A percentile compares a stretch with the other conserved stretches of the same genome.
Evolutionary conservation across 208 protist species (phyloP).

Genomic region (Phytomonas sp.): DNA sequence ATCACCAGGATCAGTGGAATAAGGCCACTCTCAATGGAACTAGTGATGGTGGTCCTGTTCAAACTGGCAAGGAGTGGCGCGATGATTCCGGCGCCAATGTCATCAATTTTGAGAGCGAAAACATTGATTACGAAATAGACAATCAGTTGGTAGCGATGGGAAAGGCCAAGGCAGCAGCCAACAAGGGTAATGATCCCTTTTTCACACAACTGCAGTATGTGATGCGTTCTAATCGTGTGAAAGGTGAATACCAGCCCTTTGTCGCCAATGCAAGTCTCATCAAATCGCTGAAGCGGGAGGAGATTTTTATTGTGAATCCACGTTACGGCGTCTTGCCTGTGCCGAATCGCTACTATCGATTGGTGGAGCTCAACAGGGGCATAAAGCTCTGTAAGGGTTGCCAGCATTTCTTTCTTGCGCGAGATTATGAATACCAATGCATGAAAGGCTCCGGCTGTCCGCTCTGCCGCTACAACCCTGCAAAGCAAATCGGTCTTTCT

Average conservation of each 20-base stretch:
- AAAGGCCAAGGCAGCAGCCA: constrained; percentile 42
- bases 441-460: constrained; percentile 87
- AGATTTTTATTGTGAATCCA: constrained; percentile 81
- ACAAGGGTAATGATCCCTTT: constrained; percentile 80
- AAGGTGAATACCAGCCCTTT: constrained; percentile 78
- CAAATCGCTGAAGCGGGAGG: constrained; percentile 72
- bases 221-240: constrained; percentile 49
- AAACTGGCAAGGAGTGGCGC: constrained; percentile 35
- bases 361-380: constrained; percentile 66
- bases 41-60: constrained; percentile 8
- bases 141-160: constrained; percentile 78
- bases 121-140: constrained; percentile 84
- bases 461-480: constrained; percentile 77
- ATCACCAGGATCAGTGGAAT: neutral
- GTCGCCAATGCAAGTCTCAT: constrained; percentile 72
- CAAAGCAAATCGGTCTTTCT: constrained; percentile 36
- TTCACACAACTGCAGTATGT: constrained; percentile 83
- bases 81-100: constrained; percentile 62
- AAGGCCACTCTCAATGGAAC: constrained; percentile 6
- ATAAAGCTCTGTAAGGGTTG: constrained; percentile 86
- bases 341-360: constrained; percentile 85
- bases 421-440: constrained; percentile 86
- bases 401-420: constrained; percentile 91
- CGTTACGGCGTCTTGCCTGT: constrained; percentile 52
- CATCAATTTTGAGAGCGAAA: constrained; percentile 84